Evolutionary conservation across 2,329 filamentous ascomycete genomes (phyloP).

Genomic region (Fonsecaea multimorphosa): DNA sequence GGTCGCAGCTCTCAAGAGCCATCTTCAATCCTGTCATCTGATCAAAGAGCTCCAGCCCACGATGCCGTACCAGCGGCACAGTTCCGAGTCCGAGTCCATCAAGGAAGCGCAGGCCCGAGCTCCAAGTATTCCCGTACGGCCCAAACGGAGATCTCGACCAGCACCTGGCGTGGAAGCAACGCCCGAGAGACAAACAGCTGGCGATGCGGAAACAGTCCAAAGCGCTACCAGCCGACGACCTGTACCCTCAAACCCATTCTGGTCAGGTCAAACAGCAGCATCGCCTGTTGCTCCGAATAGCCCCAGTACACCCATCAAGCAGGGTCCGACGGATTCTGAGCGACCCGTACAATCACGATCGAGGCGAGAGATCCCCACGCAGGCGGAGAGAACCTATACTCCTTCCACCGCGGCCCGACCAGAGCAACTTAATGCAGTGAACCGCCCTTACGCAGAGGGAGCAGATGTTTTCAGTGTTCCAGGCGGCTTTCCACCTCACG

Average conservation of each 20-base stretch:
- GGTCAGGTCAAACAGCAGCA: background rate
- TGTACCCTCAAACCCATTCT: background rate
- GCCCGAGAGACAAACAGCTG: background rate
- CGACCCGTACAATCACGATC: background rate
- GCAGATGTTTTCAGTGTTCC: conserved; percentile 1
- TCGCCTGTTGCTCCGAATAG: background rate
- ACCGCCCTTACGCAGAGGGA: background rate
- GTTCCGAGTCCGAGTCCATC: too few relatives aligned
- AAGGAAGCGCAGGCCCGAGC: background rate
- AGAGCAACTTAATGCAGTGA: background rate
- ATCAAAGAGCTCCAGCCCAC: conserved; percentile 13
- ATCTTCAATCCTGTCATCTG: conserved; percentile 13
- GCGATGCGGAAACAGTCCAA: background rate
- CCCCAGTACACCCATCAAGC: background rate
- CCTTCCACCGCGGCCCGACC: background rate
- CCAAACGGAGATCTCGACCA: conserved; percentile 1
- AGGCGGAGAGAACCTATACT: conserved; percentile 2
- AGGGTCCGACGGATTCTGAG: too few relatives aligned
- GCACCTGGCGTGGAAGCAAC: background rate
- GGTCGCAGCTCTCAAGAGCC: background rate
- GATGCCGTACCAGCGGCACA: background rate
- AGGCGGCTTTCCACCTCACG: conserved; percentile 7
- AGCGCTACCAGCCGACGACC: background rate
- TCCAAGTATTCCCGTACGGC: background rate
- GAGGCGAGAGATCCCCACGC: background rate